These are phyloP conservation scores for Lachancea sp. DNA, from an alignment of 805 yeast species.

Conservation along the genomic window DNA sequence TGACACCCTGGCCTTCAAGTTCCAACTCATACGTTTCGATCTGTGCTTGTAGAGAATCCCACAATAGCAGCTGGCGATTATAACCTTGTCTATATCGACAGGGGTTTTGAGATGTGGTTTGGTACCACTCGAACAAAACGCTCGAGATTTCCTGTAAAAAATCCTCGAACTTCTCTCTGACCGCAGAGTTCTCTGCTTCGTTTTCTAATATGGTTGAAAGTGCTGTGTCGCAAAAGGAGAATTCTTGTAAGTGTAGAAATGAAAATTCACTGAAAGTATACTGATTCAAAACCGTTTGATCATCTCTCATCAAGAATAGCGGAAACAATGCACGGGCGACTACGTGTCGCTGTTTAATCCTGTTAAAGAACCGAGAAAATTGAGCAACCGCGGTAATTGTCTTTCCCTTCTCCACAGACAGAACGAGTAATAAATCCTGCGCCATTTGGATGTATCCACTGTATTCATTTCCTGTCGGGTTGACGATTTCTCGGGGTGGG, in stretches of 20 bases:
- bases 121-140: slow-evolving; percentile 40
- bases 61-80: slow-evolving; percentile 46
- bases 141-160: slow-evolving; percentile 41
- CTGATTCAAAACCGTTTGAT: slow-evolving; percentile 51
- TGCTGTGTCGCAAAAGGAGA: slow-evolving; percentile 24
- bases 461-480: slow-evolving; percentile 31
- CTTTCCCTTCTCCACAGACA: slow-evolving; percentile 29
- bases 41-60: slow-evolving; percentile 79
- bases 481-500: slow-evolving; percentile 36
- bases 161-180: slow-evolving; percentile 10
- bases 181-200: slow-evolving; percentile 5
- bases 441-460: slow-evolving; percentile 29
- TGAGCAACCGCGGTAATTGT: slow-evolving; percentile 30
- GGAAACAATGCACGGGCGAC: slow-evolving; percentile 61
- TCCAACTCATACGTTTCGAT: slow-evolving; percentile 59
- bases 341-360: slow-evolving; percentile 33
- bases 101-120: slow-evolving; percentile 55
- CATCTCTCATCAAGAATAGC: slow-evolving; percentile 55
- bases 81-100: slow-evolving; percentile 77
- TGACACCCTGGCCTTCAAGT: slow-evolving; percentile 33
- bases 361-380: slow-evolving; percentile 33
- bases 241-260: slow-evolving; percentile 39
- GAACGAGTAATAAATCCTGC: slow-evolving; percentile 35
- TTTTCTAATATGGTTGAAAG: not conserved
- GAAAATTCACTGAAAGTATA: slow-evolving; percentile 36